Percentiles rank a stretch among this genome's conserved stretches.
phyloP scores from a whole-genome alignment of 1,139 yeast genomes.

The Candida dubliniensis region DNA sequence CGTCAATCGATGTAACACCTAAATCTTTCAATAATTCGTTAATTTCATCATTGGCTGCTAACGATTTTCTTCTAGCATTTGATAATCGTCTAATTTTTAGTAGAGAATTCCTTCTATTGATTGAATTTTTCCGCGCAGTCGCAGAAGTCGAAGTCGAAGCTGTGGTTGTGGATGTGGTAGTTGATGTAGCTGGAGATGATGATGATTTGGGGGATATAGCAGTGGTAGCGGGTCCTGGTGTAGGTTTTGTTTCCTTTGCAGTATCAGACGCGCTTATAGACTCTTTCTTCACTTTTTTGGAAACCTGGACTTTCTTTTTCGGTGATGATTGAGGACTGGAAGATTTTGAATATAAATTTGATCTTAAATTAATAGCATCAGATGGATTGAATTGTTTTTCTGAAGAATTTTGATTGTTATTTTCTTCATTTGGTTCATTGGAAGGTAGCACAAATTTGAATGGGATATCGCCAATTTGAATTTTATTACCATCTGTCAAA shows the following conservation, averaged over 20 bases:
- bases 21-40: slow-evolving; percentile 39
- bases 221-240: background rate
- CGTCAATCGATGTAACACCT: slow-evolving; percentile 39
- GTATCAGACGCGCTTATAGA: background rate
- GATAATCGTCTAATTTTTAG: slow-evolving; percentile 31
- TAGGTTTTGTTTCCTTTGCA: background rate
- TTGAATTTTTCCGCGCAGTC: slow-evolving; percentile 14
- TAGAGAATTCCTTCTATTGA: slow-evolving; percentile 16
- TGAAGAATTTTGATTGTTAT: slow-evolving; percentile 17
- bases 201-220: background rate
- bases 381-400: slow-evolving; percentile 49
- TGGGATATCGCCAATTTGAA: slow-evolving; percentile 91
- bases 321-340: slow-evolving; percentile 18
- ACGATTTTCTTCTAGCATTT: slow-evolving; percentile 39
- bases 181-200: background rate
- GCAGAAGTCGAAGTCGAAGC: no score
- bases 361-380: slow-evolving; percentile 53
- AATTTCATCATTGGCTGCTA: slow-evolving; percentile 45
- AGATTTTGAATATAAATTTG: slow-evolving; percentile 39
- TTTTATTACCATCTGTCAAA: slow-evolving; percentile 72
- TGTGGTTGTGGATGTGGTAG: background rate
- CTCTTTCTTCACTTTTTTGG: slow-evolving; percentile 2
- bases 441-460: slow-evolving; percentile 82
- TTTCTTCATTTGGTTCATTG: slow-evolving; percentile 31
- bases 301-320: slow-evolving; percentile 12